Conservation (phyloP, 768 basidiomycete species). For the Omphalotus guepiniiformis region DNA sequence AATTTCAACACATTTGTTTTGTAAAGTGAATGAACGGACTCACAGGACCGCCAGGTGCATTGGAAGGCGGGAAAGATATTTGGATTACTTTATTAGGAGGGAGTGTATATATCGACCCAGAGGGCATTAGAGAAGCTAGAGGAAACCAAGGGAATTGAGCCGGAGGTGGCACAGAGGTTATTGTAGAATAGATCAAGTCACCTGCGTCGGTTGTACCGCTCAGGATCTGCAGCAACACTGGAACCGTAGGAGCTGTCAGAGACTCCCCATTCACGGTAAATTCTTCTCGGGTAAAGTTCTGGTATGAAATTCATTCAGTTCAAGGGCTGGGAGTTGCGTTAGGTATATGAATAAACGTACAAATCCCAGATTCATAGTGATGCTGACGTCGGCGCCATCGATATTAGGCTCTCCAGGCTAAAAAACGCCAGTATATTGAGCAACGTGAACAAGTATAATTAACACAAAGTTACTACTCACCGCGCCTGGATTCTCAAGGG, state of each 20-base stretch:
- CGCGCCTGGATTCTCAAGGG: slow-evolving; percentile 7
- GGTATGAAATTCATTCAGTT: not conserved
- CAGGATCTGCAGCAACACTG: slow-evolving; percentile 41
- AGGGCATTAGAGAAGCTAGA: slow-evolving; percentile 19
- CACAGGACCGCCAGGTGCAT: slow-evolving; percentile 16
- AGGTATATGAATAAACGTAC: not conserved
- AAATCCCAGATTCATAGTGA: slow-evolving; percentile 18
- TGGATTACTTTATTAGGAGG: slow-evolving; percentile 39
- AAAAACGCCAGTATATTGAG: slow-evolving; percentile 6
- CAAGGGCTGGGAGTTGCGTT: not conserved
- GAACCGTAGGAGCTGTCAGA: slow-evolving; percentile 30
- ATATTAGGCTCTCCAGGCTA: slow-evolving; percentile 20
- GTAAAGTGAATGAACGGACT: slow-evolving; percentile 1
- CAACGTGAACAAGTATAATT: not conserved
- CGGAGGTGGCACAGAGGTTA: not conserved
- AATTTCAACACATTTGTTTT: not conserved
- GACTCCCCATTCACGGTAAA: slow-evolving; percentile 29
- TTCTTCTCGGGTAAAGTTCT: slow-evolving; percentile 7
- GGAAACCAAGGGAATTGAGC: slow-evolving; percentile 10
- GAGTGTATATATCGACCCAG: slow-evolving; percentile 33
- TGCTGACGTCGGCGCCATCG: slow-evolving; percentile 24
- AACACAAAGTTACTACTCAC: not conserved
- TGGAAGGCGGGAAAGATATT: slow-evolving; percentile 26
- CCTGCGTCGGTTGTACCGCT: slow-evolving; percentile 33
- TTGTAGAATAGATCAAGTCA: slow-evolving; percentile 14